Evolutionary conservation across 2,329 filamentous ascomycete species (phyloP).

Genomic region (Neofusicoccum laricinum): DNA sequence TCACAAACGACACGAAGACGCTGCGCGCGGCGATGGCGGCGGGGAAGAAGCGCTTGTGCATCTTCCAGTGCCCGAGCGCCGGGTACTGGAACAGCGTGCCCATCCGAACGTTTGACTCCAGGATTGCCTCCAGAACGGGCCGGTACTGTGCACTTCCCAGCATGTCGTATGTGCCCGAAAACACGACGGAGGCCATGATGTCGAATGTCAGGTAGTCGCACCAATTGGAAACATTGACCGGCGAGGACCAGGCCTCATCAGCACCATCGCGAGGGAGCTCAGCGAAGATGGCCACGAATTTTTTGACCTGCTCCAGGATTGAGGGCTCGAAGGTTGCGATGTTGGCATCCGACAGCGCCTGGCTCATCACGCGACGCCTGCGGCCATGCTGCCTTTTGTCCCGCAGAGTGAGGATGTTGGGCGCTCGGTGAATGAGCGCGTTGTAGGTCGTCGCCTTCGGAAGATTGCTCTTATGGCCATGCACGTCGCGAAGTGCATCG

Average conservation of each 20-base stretch:
- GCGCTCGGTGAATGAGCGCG: constrained; percentile 39
- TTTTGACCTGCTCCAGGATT: constrained; percentile 4
- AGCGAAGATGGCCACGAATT: background rate
- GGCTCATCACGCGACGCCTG: constrained; percentile 45
- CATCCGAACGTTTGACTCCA: constrained; percentile 24
- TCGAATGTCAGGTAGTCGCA: constrained; percentile 43
- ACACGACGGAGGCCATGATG: constrained; percentile 50
- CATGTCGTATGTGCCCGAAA: constrained; percentile 46
- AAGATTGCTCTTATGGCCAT: constrained; percentile 1
- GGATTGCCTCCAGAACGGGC: constrained; percentile 42
- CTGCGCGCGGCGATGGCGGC: constrained; percentile 2
- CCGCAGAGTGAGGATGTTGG: constrained; percentile 44
- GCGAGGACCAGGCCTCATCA: background rate
- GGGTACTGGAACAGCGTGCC: constrained; percentile 6
- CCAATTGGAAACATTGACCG: background rate
- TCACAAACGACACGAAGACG: constrained; percentile 7
- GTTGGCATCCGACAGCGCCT: constrained; percentile 46
- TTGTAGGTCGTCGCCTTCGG: constrained; percentile 20
- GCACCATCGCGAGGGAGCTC: background rate
- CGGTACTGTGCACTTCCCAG: constrained; percentile 40
- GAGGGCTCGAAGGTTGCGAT: constrained; percentile 30
- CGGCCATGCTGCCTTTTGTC: constrained; percentile 46
- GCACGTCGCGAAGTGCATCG: constrained; percentile 38
- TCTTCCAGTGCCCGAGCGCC: constrained; percentile 1
- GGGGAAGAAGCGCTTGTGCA: constrained; percentile 4